Base-by-base conservation (phyloP, 805 yeast genomes). In the Yamadazyma ubonensis region DNA sequence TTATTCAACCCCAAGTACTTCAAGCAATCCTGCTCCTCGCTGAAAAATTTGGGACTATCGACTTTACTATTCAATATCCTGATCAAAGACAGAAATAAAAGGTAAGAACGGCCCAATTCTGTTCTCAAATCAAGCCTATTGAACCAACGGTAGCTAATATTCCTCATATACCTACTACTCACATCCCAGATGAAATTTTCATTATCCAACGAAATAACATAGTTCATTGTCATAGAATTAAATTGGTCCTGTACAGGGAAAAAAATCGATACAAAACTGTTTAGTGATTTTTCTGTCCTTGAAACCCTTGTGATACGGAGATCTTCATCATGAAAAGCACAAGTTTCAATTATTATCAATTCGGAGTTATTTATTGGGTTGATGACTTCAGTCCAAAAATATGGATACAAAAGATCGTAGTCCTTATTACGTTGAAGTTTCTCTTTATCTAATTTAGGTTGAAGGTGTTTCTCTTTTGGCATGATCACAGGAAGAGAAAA, bases 371-470 rank as follows among this genome's bases (percentile, higher is more conserved):
- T 42, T 8, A 55, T 26, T 1, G 69, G 68, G 42, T 63, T 61
- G 11, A 63, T 44, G 3, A 63, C 39, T 39, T 63, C 69, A 6
- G 65, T 61, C 69, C 69, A 63, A 39, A 45, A 63, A 42, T 63
- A 63, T 1, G 69, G 69, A 38, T 58, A 63, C 6, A 63, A 41
- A 8, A 63, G 44, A 42, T 63, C 69, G 40, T 51, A 48, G 33
- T 63, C 69, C 33, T 54, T 56, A 29, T 57, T 62, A 5, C 44
- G 30, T 8, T 39, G 31, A 1, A 59, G 39, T 17, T 50, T 53
- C 2, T 41, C 38, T n/a, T 27, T 31, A 31, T 59, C 57, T 6
- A 52, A 29, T 22, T 49, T 47, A 2, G 67, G 67, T 38, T 60
- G 67, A 2, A 36, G 30, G 11, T 33, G 44, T n/a, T 39, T 43